phyloP scores from a whole-genome alignment of 2,329 filamentous ascomycete genomes.

The Claviceps digitariae region DNA sequence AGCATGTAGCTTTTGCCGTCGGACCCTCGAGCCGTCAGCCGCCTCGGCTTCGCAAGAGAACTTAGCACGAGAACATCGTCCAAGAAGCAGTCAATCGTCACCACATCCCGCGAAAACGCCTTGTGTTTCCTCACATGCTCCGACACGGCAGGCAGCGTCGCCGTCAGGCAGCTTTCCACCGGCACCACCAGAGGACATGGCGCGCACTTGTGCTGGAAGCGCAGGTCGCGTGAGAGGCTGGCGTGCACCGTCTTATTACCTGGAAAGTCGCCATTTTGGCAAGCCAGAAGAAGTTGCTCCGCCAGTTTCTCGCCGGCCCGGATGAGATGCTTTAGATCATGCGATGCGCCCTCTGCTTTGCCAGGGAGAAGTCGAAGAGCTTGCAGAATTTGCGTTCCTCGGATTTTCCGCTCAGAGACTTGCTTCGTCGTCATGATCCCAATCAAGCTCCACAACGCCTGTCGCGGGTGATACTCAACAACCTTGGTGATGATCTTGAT shows the following conservation, averaged over 20 bases:
- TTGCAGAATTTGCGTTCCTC: constrained; percentile 39
- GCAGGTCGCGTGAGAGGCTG: constrained; percentile 63
- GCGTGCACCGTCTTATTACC: constrained; percentile 53
- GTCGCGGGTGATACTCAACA: constrained; percentile 75
- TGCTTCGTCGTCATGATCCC: constrained; percentile 74
- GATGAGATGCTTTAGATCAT: constrained; percentile 59
- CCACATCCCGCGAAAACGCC: constrained; percentile 74
- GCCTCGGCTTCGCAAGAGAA: constrained; percentile 84
- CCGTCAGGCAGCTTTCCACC: constrained; percentile 70
- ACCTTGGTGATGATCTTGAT: constrained; percentile 74
- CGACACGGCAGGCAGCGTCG: constrained; percentile 61
- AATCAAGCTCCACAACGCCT: constrained; percentile 82
- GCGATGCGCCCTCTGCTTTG: constrained; percentile 35
- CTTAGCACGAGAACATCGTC: constrained; percentile 85
- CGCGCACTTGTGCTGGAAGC: constrained; percentile 72
- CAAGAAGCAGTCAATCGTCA: constrained; percentile 67
- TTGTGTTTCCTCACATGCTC: constrained; percentile 66
- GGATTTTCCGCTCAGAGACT: constrained; percentile 45
- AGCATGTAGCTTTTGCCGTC: constrained; percentile 83
- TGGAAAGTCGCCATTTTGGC: constrained; percentile 61
- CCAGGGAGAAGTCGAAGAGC: constrained; percentile 32
- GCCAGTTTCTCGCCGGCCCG: constrained; percentile 70
- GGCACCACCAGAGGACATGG: constrained; percentile 82
- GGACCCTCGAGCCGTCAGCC: constrained; percentile 74
- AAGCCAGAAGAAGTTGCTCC: constrained; percentile 67